Conservation (phyloP, 2,329 filamentous ascomycete genomes). For the Basipetospora chlamydospora region DNA sequence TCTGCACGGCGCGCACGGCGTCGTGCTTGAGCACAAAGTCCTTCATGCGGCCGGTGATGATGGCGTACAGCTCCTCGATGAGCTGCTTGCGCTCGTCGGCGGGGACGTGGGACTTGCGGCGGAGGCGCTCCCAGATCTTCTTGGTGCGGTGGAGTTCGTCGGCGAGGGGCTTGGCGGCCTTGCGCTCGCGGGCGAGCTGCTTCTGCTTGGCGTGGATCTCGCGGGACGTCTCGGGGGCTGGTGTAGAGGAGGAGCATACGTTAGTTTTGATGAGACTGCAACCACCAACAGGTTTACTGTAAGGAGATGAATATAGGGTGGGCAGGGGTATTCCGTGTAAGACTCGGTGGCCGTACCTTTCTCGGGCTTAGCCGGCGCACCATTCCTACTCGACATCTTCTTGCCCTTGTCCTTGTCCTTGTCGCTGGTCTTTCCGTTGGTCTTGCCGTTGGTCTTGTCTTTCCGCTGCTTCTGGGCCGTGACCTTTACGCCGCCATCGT, state of each 20-base stretch:
- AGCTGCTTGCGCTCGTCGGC: conserved; percentile 77
- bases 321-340: too few relatives aligned
- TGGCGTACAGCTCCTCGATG: conserved; percentile 76
- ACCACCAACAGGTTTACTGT: too few relatives aligned
- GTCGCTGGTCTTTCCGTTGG: conserved; percentile 6
- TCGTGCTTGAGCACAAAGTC: conserved; percentile 99
- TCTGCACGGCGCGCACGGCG: conserved; percentile 90
- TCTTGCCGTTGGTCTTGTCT: background rate
- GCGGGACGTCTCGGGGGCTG: conserved; percentile 48
- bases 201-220: conserved; percentile 93
- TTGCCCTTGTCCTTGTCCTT: conserved; percentile 1
- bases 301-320: too few relatives aligned
- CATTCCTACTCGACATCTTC: conserved; percentile 15
- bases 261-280: too few relatives aligned
- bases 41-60: conserved; percentile 80
- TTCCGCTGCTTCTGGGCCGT: conserved; percentile 14
- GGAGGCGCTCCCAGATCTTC: conserved; percentile 91
- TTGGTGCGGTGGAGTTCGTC: conserved; percentile 81
- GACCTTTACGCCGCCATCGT: conserved; percentile 37
- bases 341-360: too few relatives aligned
- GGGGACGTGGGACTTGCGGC: conserved; percentile 84
- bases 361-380: conserved; percentile 15
- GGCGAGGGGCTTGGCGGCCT: conserved; percentile 82
- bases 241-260: too few relatives aligned
- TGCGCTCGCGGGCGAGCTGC: conserved; percentile 73